Conservation (phyloP, 768 basidiomycete genomes). For the Tremella mesenterica region DNA sequence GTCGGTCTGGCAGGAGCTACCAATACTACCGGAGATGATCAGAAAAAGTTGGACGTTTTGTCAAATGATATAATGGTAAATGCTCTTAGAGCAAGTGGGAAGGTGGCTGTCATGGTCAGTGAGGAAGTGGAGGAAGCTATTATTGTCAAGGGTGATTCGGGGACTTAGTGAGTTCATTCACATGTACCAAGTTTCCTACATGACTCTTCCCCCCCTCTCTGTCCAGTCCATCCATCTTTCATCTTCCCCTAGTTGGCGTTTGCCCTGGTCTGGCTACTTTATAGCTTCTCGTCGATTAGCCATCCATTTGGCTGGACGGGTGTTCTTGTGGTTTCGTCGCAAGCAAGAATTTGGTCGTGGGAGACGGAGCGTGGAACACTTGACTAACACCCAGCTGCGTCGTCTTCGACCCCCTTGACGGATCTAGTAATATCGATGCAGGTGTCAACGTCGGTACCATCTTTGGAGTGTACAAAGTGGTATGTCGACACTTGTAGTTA, state of each 20-base stretch:
- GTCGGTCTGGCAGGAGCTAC: conserved; percentile 93
- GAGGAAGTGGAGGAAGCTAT: conserved; percentile 56
- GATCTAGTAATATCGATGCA: conserved; percentile 93
- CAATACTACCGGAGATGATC: conserved; percentile 96
- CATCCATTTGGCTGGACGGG: too few species aligned
- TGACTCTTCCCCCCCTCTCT: too few species aligned
- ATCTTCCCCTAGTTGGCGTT: too few species aligned
- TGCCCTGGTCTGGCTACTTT: too few species aligned
- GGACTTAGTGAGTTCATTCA: conserved; percentile 30
- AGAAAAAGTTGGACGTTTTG: conserved; percentile 97
- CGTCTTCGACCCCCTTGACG: conserved; percentile 95
- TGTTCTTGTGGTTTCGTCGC: too few species aligned
- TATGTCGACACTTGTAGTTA: conserved; percentile 48
- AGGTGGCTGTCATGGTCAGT: conserved; percentile 90
- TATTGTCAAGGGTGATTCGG: conserved; percentile 28
- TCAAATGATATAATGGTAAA: conserved; percentile 99
- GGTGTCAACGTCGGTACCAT: conserved; percentile 86
- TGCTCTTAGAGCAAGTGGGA: conserved; percentile 88
- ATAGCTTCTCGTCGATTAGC: too few species aligned
- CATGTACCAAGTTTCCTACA: neutral
- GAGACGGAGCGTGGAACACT: neutral
- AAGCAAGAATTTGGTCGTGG: too few species aligned
- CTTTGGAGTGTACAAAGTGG: conserved; percentile 90
- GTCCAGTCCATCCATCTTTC: too few species aligned
- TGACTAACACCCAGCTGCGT: conserved; percentile 62